Base-by-base conservation (phyloP, 140 eudicot genomes). In the Flaveria floridana region DNA sequence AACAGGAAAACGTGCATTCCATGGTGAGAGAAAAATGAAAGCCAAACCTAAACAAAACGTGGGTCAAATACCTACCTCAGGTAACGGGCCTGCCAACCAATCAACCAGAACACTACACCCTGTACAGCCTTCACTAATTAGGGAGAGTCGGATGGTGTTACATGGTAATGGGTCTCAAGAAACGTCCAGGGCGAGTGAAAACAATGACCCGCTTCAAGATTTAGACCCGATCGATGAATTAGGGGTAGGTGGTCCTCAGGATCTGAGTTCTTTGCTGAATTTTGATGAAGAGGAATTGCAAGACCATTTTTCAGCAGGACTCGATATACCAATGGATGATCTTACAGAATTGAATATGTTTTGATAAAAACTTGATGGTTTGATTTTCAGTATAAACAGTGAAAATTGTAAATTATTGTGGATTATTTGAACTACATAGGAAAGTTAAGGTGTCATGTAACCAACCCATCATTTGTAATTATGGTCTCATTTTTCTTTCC, bases 291-390 rank as follows among this genome's bases (percentile, higher is more conserved):
- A 87, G 61, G 91, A 85, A 30, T 63, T 87, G 61, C 88, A 82
- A 70, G 96, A 91, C 72, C 83, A 85, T 73, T 89, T 73, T 79
- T 74, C 89, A 18, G 81, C 78, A 34, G 97, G 97, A 28, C 96
- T 89, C 69, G 92, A 82, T 19, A 89, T 92, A 82, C 97, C 97
- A 0, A 92, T 92, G 97, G 97, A 92, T 64, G 97, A 92, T 82
- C 89, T 92, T 47, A 69, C 94, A 0, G 91, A 85, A 47, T 68
- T 86, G 76, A 86, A 85, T 70, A 85, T 91, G 91, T 85, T 88
- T 79, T 85, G 83, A 88, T 75, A 4, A 7, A 76, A 52, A 76
- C 23, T 69, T 50, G 71, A 2, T 18, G 76, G 74, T 15, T 77
- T 72, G 21, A 68, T 48, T 65, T 71, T 26, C 56, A 51, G 59